Percentiles rank a stretch among this genome's conserved stretches.
Conservation (phyloP, 1,139 yeast species). For the Taphrina communis region DNA sequence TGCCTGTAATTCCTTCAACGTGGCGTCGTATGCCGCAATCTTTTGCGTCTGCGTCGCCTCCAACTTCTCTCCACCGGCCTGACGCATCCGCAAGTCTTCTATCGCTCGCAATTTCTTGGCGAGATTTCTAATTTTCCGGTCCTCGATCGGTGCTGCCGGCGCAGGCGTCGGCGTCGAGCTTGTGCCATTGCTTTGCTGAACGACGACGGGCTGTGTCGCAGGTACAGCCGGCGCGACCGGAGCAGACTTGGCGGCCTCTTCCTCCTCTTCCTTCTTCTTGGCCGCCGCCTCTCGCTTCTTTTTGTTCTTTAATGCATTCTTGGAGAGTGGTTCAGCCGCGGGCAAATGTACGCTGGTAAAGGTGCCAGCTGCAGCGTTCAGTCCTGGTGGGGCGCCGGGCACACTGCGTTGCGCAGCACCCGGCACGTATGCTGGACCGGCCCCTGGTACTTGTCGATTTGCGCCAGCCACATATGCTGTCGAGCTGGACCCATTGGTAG, state of each 20-base stretch:
- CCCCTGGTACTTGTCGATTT: slow-evolving; percentile 51
- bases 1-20: slow-evolving; percentile 42
- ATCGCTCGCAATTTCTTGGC: slow-evolving; percentile 93
- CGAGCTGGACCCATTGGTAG: slow-evolving; percentile 39
- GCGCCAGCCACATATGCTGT: slow-evolving; percentile 45
- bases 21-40: slow-evolving; percentile 73
- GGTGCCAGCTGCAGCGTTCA: slow-evolving; percentile 46
- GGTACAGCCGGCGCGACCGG: slow-evolving; percentile 36
- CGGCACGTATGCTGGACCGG: slow-evolving; percentile 49
- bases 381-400: slow-evolving; percentile 44
- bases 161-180: neutral
- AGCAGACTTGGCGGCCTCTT: slow-evolving; percentile 44
- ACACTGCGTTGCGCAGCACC: slow-evolving; percentile 51
- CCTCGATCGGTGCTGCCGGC: slow-evolving; percentile 52
- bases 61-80: slow-evolving; percentile 78
- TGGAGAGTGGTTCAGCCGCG: slow-evolving; percentile 53
- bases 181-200: neutral
- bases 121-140: slow-evolving; percentile 86
- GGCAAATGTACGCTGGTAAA: slow-evolving; percentile 52
- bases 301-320: slow-evolving; percentile 74
- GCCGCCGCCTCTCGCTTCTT: slow-evolving; percentile 77
- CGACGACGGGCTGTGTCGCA: neutral
- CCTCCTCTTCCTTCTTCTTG: slow-evolving; percentile 50
- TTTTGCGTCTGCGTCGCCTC: slow-evolving; percentile 93
- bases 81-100: slow-evolving; percentile 83